Evolutionary conservation across 2,329 filamentous ascomycete genomes (phyloP), one percentile per base, ranked within the genome.

Genomic region (Huntiella decipiens): DNA sequence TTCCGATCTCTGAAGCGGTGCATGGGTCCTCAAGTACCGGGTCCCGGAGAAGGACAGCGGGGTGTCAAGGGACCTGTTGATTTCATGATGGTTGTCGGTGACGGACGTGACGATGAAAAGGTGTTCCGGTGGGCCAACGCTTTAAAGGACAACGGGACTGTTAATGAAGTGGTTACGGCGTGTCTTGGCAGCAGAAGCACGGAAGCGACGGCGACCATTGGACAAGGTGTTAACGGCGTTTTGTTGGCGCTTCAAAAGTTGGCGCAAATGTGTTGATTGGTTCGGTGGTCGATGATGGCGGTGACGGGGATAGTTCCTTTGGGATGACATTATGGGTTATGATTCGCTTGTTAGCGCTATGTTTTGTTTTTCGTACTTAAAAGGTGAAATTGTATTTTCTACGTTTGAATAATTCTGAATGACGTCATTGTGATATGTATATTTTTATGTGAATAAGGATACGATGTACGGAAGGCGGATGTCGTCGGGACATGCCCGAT

Each of bases 121-220:
- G 81, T 94, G 15, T 96, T 94, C 65, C 79, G 79, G 51, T 96
- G 91, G 88, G 91, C 88, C 13, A 94, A 95, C 62, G 69, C 74
- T 42, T 64, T 94, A 8, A 68, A 69, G 16, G 67, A 71, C 3
- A 63, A 70, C 6, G 69, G 71, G 13, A 63, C 64, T 2, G 69
- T 86, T 38, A 63, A 76, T 43, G 70, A 84, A 46, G 82, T 91
- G 3, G 77, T 81, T 51, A 94, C 87, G 2, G 86, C 94, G 16
- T 92, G 83, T 52, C 66, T 96, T 33, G 86, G 87, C 43, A 82
- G 73, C 56, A 74, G 86, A 51, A 95, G 87, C 61, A 95, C 88
- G 0, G 82, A 93, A 59, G 88, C 88, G 5, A 77, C 74, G 41
- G 77, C 80, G 1, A 94, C 88, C 1, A 61, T 94, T 56, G 88